phyloP scores from a whole-genome alignment of 2,329 filamentous ascomycete genomes.

The Alternaria sp. region DNA sequence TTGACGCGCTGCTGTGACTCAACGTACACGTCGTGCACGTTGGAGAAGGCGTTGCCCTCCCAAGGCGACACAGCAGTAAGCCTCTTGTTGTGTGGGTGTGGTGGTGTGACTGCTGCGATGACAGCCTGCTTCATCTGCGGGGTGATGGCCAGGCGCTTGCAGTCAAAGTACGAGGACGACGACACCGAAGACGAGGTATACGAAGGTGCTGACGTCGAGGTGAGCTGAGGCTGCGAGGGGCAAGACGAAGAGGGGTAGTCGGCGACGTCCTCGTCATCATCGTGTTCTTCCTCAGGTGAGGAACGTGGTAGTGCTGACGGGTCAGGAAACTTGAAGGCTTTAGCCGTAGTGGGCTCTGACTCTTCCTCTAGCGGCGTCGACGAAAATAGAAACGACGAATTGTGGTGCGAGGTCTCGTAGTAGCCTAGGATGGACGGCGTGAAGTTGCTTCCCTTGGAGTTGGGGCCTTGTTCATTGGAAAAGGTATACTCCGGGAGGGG shows the following conservation, averaged over 20 bases:
- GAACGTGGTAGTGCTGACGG: conserved; percentile 17
- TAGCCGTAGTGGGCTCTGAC: conserved; percentile 26
- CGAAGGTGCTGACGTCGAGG: conserved; percentile 42
- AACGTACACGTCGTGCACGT: conserved; percentile 40
- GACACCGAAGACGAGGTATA: conserved; percentile 32
- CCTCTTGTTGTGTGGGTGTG: conserved; percentile 22
- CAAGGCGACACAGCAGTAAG: conserved; percentile 43
- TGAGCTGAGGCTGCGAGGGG: conserved; percentile 35
- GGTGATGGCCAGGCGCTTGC: conserved; percentile 32
- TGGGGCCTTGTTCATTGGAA: background rate
- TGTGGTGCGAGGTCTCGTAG: conserved; percentile 32
- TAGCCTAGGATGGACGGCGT: conserved; percentile 41
- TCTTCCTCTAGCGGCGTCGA: conserved; percentile 36
- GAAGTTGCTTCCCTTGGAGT: conserved; percentile 26
- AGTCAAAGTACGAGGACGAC: conserved; percentile 43
- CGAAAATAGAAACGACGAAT: conserved; percentile 39
- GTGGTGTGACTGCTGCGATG: conserved; percentile 41
- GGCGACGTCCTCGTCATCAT: conserved; percentile 19
- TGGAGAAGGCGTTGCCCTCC: conserved; percentile 35
- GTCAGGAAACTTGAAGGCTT: conserved; percentile 29
- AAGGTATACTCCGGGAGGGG: conserved; percentile 20
- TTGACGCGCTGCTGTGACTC: conserved; percentile 42
- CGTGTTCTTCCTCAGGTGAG: conserved; percentile 15
- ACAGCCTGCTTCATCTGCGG: conserved; percentile 35
- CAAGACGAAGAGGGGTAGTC: conserved; percentile 24